phyloP scores from a whole-genome alignment of 2,329 filamentous ascomycete genomes.

The Ophiostoma sp. region DNA sequence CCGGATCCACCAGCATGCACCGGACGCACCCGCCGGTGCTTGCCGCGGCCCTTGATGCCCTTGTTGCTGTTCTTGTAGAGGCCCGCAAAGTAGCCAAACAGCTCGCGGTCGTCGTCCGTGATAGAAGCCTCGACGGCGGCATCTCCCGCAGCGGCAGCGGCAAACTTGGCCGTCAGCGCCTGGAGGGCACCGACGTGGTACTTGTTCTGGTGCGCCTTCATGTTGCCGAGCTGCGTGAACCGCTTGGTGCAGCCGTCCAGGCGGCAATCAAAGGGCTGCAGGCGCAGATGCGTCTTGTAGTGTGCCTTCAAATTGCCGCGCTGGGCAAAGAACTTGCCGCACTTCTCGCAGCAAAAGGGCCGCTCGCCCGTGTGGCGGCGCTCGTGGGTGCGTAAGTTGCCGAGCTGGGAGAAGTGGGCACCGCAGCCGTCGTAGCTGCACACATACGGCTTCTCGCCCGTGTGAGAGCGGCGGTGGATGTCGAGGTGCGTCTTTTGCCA shows the following conservation, averaged over 20 bases:
- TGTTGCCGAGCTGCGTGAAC: constrained; percentile 87
- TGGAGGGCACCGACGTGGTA: constrained; percentile 78
- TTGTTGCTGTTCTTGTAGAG: constrained; percentile 99
- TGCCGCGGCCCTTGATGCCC: constrained; percentile 93
- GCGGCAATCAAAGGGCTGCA: constrained; percentile 78
- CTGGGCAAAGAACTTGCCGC: constrained; percentile 81
- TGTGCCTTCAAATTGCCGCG: constrained; percentile 84
- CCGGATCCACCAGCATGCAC: constrained; percentile 28
- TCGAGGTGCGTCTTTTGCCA: constrained; percentile 90
- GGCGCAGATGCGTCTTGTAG: constrained; percentile 73
- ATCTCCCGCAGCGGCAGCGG: constrained; percentile 60
- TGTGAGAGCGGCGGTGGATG: constrained; percentile 86
- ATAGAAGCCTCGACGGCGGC: constrained; percentile 55
- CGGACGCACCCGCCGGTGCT: constrained; percentile 66
- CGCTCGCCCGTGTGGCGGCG: constrained; percentile 84
- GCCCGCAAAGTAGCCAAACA: constrained; percentile 77
- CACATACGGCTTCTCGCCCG: constrained; percentile 87
- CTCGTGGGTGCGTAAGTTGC: constrained; percentile 91
- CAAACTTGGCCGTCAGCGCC: constrained; percentile 69
- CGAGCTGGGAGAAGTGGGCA: constrained; percentile 82
- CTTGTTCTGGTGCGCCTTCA: constrained; percentile 95
- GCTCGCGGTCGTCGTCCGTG: constrained; percentile 59
- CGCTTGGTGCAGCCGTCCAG: constrained; percentile 82
- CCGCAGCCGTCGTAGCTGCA: constrained; percentile 52
- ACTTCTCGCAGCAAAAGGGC: constrained; percentile 77